A percentile compares a stretch with the other conserved stretches of the same genome.
phyloP scores from a whole-genome alignment of 208 protist species.

The Herpetomonas samuelpessoai region DNA sequence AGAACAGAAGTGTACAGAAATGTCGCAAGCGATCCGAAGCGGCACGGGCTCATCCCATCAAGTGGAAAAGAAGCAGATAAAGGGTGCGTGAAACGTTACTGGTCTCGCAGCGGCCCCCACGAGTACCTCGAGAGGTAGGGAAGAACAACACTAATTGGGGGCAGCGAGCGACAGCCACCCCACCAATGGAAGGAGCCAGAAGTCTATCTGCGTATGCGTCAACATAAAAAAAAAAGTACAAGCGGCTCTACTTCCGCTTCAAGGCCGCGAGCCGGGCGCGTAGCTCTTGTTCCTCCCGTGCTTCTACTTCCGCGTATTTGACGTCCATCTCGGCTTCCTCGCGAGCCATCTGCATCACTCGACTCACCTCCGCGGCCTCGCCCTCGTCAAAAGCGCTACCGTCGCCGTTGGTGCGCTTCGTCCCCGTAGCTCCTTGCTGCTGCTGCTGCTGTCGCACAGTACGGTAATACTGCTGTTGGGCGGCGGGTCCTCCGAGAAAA shows the following conservation, averaged over 20 bases:
- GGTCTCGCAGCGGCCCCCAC: too few relatives aligned
- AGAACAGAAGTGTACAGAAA: too few relatives aligned
- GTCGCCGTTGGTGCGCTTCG: conserved; percentile 8
- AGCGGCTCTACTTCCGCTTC: conserved; percentile 12
- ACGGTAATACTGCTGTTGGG: conserved; percentile 15
- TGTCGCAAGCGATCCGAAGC: too few relatives aligned
- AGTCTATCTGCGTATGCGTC: too few relatives aligned
- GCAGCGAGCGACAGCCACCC: too few relatives aligned
- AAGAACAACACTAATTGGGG: too few relatives aligned
- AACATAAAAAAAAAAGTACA: neutral
- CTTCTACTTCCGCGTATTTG: conserved; percentile 40
- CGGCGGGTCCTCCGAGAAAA: conserved; percentile 42
- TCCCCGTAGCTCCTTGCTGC: neutral
- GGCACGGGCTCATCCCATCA: too few relatives aligned
- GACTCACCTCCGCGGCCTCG: conserved; percentile 45
- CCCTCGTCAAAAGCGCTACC: conserved; percentile 12
- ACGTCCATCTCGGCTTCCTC: conserved; percentile 52
- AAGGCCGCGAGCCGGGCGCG: conserved; percentile 47
- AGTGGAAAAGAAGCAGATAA: too few relatives aligned
- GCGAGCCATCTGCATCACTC: conserved; percentile 33
- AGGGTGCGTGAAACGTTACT: too few relatives aligned
- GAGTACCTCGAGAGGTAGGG: too few relatives aligned
- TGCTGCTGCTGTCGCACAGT: neutral
- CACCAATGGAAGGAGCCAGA: too few relatives aligned
- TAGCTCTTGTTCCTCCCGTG: conserved; percentile 47